Conservation (phyloP, 139 green algal genomes). For the Picochlorum sp. region DNA sequence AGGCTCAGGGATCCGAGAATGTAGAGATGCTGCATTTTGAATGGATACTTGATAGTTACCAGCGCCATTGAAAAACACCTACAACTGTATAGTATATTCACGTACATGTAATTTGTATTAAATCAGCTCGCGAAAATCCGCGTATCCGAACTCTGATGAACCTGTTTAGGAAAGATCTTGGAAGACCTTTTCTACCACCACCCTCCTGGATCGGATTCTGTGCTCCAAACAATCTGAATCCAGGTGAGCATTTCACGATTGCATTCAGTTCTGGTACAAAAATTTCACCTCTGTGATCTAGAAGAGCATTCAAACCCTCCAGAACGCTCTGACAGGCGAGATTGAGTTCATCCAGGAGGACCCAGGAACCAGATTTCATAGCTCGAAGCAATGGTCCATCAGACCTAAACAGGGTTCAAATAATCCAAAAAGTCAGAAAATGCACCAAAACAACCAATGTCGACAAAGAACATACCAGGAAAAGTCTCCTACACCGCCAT, state of each 20-base stretch:
- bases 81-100: not conserved
- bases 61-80: not conserved
- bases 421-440: constrained; percentile 18
- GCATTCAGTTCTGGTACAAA: constrained; percentile 90
- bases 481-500: constrained; percentile 76
- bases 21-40: constrained; percentile 27
- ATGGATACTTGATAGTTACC: too few relatives aligned
- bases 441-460: not conserved
- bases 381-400: constrained; percentile 90
- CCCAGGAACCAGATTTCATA: constrained; percentile 80
- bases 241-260: constrained; percentile 54
- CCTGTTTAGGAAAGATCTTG: constrained; percentile 93
- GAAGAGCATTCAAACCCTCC: constrained; percentile 90
- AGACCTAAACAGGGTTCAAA: constrained; percentile 11
- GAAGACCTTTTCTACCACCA: constrained; percentile 90
- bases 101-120: constrained; percentile 60
- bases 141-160: constrained; percentile 91
- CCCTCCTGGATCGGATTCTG: constrained; percentile 90
- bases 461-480: constrained; percentile 47
- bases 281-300: constrained; percentile 90
- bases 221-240: constrained; percentile 82
- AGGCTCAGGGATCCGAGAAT: constrained; percentile 53
- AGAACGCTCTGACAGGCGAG: constrained; percentile 87
- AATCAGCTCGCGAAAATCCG: constrained; percentile 61
- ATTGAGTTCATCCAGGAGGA: constrained; percentile 99